phyloP scores from a whole-genome alignment of 306 rosid species.

The Quercus parvula region DNA sequence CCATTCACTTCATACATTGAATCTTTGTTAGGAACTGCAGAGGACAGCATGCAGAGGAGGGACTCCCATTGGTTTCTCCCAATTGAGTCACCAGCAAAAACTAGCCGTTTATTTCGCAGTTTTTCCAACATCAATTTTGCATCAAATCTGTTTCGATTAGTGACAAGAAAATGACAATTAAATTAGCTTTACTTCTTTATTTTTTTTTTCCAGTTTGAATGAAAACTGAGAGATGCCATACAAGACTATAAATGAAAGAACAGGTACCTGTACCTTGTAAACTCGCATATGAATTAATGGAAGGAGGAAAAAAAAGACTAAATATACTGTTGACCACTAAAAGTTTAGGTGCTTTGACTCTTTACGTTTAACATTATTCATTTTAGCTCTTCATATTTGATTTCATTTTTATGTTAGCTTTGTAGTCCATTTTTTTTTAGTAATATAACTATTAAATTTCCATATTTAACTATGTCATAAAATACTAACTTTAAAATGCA shows the following conservation, averaged over 20 bases:
- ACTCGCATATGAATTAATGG: background rate
- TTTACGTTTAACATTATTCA: background rate
- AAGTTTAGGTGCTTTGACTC: too few relatives aligned
- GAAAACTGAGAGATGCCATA: background rate
- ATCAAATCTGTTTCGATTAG: conserved; percentile 50
- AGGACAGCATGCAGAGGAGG: conserved; percentile 83
- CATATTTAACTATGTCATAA: too few relatives aligned
- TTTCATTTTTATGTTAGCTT: too few relatives aligned
- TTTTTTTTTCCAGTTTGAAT: background rate
- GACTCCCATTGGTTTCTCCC: conserved; percentile 97
- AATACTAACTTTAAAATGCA: too few relatives aligned
- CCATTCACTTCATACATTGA: conserved; percentile 88
- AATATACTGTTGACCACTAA: too few relatives aligned
- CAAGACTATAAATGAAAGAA: background rate
- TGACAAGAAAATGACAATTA: background rate
- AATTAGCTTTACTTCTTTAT: background rate
- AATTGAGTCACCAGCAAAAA: conserved; percentile 80
- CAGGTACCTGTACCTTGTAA: background rate
- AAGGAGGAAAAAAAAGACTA: background rate
- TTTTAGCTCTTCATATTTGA: too few relatives aligned
- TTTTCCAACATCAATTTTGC: conserved; percentile 72
- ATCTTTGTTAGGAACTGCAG: conserved; percentile 54
- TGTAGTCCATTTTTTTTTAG: too few relatives aligned
- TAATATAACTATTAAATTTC: too few relatives aligned
- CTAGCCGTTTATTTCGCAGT: conserved; percentile 58